Evolutionary conservation across 1,284 basidiomycete genomes (phyloP), one percentile per base, ranked within the genome.

Genomic region (Marasmius oreades): DNA sequence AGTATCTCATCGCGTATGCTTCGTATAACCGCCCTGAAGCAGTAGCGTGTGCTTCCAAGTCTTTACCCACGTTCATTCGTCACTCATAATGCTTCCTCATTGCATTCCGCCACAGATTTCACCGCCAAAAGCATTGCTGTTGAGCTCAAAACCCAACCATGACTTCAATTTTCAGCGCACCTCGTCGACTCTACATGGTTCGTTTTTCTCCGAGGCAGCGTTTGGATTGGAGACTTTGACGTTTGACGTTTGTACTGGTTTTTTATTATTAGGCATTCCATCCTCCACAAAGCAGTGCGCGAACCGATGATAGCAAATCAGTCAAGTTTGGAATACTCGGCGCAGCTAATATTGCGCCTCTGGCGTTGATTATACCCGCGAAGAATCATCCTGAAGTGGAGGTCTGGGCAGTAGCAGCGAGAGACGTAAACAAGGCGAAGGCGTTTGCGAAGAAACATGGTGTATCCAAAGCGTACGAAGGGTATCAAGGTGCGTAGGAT

Each of bases 291-390:
- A 14, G 11, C 39, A 42, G 20, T n/a, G 8, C 39, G n/a, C n/a
- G n/a, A 42, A 16, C 7, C 10, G 18, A 24, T 5, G 58, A 60
- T 52, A 60, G 57, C 62, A 65, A 65, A 44, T 75, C 76, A 0
- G 63, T 85, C 16, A 79, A 73, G 53, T 84, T 87, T 55, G 85
- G 85, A 0, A 78, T 86, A 28, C 68, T 88, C 2, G 85, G 85
- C 16, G 84, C 86, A 5, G 85, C 88, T 1, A 70, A 65, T n/a
- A n/a, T 90, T 31, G 85, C 81, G 0, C 86, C 86, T 1, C 34
- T 57, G 11, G 85, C 81, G 2, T 67, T 88, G 18, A 74, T 88
- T 46, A 62, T 58, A 1, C 85, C 88, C 1, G 80, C 78, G 0
- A 74, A 69, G 52, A 78, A 70, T 50, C 87, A 89, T 61, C 73